Conservation (phyloP, 306 rosid species). For the Ammopiptanthus mongolicus region DNA sequence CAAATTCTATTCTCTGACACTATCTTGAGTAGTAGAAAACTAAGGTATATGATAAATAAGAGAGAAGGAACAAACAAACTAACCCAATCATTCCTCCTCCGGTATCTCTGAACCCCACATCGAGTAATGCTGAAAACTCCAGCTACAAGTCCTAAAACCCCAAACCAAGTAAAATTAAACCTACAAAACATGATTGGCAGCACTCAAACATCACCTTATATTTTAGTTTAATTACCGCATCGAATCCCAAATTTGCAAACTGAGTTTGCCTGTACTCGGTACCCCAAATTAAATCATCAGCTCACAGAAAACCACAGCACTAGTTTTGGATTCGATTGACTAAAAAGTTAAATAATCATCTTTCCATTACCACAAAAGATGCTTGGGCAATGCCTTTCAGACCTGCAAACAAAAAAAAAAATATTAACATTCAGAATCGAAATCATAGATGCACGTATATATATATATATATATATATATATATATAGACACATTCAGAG, state of each 20-base stretch:
- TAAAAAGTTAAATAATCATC: too few species aligned
- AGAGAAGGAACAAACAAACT: constrained; percentile 2
- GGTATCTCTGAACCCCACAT: constrained; percentile 63
- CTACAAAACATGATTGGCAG: constrained; percentile 12
- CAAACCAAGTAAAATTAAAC: constrained; percentile 15
- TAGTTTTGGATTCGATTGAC: background rate
- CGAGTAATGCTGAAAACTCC: constrained; percentile 51
- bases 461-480: background rate
- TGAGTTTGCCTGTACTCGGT: constrained; percentile 49
- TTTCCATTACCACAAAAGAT: constrained; percentile 58
- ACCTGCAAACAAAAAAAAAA: constrained; percentile 37
- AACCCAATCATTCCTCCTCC: constrained; percentile 79
- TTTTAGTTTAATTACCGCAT: constrained; percentile 49
- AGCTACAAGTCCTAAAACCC: constrained; percentile 58
- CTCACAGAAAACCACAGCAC: constrained; percentile 7
- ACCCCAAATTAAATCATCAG: constrained; percentile 20
- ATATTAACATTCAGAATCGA: background rate
- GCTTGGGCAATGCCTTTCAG: constrained; percentile 53
- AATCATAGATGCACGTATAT: background rate
- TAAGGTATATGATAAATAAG: background rate
- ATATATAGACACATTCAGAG: too few species aligned
- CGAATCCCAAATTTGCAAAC: constrained; percentile 47
- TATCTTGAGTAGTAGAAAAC: background rate
- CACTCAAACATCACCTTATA: background rate
- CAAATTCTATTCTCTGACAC: background rate